Evolutionary conservation across 164 flowering plant genomes (phyloP), one percentile per base, ranked within the genome.

Genomic region (Stephania japonica): DNA sequence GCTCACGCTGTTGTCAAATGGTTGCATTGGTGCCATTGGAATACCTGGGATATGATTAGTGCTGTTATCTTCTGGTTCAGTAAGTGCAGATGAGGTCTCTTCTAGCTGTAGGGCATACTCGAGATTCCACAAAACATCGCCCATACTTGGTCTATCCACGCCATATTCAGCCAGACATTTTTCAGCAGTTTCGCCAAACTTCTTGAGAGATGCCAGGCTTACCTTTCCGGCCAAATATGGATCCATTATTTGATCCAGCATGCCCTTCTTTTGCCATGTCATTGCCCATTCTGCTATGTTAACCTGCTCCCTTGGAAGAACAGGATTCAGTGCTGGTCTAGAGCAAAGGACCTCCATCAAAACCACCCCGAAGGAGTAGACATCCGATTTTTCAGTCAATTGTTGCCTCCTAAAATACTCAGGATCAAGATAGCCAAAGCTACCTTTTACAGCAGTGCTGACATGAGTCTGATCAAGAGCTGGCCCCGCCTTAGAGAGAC

Each of bases 221-320:
- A 91, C 91, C 78, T 89, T 91, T 64, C 94, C 97, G 0, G 68
- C 82, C 70, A 94, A 82, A 76, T 80, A 85, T 26, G 76, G 70
- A 47, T 94, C 98, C 94, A 94, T 89, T 75, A 94, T 88, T 50
- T 89, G 91, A 72, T 91, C 94, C 78, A 94, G 69, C 93, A 90
- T 85, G 59, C 98, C 97, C 73, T 87, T 94, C 87, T 86, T 90
- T 79, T 94, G 97, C 98, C 98, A 94, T 25, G 78, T 84, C 97
- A 91, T 89, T 72, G 92, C 97, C 96, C 96, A 91, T 75, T 91
- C 98, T 10, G 97, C 98, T 70, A 94, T 89, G 47, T 91, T 94
- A 21, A 91, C 97, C 75, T 94, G 98, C 65, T 94, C 98, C 72
- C 96, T 83, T 1, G 98, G 96, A 18, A 94, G 92, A 13, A 89